Base-by-base conservation (phyloP, 441 rosid species). In the Populus hybrid region DNA sequence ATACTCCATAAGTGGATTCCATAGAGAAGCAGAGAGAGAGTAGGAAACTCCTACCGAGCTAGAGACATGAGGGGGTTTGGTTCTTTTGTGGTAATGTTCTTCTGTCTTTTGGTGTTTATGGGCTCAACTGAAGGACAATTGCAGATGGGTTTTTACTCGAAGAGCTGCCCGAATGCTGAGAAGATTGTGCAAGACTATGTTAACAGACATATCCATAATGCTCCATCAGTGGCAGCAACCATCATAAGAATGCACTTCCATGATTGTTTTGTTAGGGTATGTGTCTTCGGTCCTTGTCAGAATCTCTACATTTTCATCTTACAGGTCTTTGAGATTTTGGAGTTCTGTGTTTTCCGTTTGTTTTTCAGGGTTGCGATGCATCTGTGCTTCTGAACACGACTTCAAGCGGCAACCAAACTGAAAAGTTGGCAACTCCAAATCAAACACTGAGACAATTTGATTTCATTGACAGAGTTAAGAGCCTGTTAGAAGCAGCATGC, bases 201-300 rank as follows among this genome's bases (percentile, higher is more conserved):
- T 38, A 28, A 79, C 64, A 40, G 81, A 7, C 91, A 90, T 82
- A 89, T 94, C 75, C 88, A 77, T 36, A 86, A 82, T 78, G 93
- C 87, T 67, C 92, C 97, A 23, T 90, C 93, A 30, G 70, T 94
- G 10, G 95, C 97, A 2, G 99, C 97, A 6, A 24, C 95, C 59
- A 82, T 94, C 73, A 70, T 92, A 30, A 86, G 99, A 84, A 90
- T 90, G 99, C 90, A 90, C 42, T 93, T 93, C 87, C 97, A 93
- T 61, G 97, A 94, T 75, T 94, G 94, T 78, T 90, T 94, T 20
- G 95, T 94, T 21, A 81, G 97, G 92, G 97, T 93, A 63, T 23
- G 78, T 83, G 11, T 32, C 67, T 8, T 18, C 20, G 11, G 23
- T 24, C 20, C 36, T 67, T 8, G 5, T 30, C 57, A 26, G 14